phyloP scores from a whole-genome alignment of 805 yeast species.

The Gaillardinia entomophila region DNA sequence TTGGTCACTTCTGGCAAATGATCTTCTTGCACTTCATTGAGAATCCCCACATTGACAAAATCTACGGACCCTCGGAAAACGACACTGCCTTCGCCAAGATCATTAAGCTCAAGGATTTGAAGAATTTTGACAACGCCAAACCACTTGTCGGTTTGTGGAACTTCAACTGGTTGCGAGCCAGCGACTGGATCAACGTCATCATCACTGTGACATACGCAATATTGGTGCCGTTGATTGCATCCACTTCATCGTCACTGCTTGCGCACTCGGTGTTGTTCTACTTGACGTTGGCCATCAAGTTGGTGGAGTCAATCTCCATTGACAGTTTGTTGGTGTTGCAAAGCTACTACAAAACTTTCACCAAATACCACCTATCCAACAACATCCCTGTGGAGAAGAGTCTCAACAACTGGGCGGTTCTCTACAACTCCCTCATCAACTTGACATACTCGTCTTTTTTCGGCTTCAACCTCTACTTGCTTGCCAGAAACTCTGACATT shows the following conservation, averaged over 20 bases:
- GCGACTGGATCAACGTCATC: constrained; percentile 50
- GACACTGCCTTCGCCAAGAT: constrained; percentile 30
- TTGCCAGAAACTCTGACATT: constrained; percentile 5
- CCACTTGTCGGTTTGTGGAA: constrained; percentile 59
- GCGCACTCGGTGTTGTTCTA: constrained; percentile 17
- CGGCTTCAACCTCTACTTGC: constrained; percentile 27
- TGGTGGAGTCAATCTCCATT: constrained; percentile 45
- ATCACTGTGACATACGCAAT: constrained; percentile 37
- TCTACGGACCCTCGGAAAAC: constrained; percentile 50
- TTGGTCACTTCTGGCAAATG: constrained; percentile 77
- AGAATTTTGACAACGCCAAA: constrained; percentile 32
- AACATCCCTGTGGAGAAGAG: constrained; percentile 63
- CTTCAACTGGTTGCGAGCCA: constrained; percentile 57
- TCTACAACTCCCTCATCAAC: constrained; percentile 47
- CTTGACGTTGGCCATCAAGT: constrained; percentile 42
- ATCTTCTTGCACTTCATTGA: constrained; percentile 69
- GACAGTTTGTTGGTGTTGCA: constrained; percentile 52
- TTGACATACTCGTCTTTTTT: constrained; percentile 54
- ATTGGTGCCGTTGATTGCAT: constrained; percentile 35
- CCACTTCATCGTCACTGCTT: constrained; percentile 18
- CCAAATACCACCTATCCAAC: constrained; percentile 56
- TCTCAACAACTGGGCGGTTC: constrained; percentile 65
- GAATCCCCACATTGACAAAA: constrained; percentile 82
- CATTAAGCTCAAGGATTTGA: constrained; percentile 45
- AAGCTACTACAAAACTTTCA: constrained; percentile 56